Evolutionary conservation across 345 rosid species (phyloP), one percentile per base, ranked within the genome.

Genomic region (Bruguiera sexangula): DNA sequence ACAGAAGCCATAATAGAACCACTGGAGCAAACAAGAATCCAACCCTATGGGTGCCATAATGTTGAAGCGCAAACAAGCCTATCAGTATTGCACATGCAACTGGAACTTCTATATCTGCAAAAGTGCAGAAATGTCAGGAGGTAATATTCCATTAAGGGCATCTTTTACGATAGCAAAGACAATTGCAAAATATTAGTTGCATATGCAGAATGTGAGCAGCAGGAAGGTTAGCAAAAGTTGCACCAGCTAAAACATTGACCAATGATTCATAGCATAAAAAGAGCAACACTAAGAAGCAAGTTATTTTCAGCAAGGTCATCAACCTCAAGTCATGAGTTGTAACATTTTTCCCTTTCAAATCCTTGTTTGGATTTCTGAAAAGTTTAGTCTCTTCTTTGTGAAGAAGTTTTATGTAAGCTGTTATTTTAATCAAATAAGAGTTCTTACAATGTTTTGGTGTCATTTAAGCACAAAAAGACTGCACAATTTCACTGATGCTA

Each of bases 11-110:
- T 21, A 66, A 48, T 18, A 87, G 76, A 67, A 92, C 88, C 80
- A 92, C 89, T 0, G 96, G 98, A 0, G 98, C 96, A 39, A 92
- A 92, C 82, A 92, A 82, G 83, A 85, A 92, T 30, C 96, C 98
- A 39, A 92, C 96, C 66, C 79, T 85, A 76, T 92, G 96, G 66
- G 98, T 90, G 53, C 98, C 98, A 63, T 90, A 88, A 75, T 92
- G 98, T 75, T 92, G 98, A 56, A 92, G 95, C 24, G 98, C 93
- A 76, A 92, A 92, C 77, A 92, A 81, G 80, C 79, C 86, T 30
- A 92, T 83, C 71, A 92, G 84, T 70, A 92, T 82, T 75, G 82
- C 58, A 75, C 98, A 92, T 57, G 96, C 88, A 74, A 85, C 88
- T 24, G 96, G 95, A 52, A 88, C 79, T 82, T 88, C 95, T 51